Conservation (phyloP, 208 protist species). For the Acanthamoeba castellanii region DNA sequence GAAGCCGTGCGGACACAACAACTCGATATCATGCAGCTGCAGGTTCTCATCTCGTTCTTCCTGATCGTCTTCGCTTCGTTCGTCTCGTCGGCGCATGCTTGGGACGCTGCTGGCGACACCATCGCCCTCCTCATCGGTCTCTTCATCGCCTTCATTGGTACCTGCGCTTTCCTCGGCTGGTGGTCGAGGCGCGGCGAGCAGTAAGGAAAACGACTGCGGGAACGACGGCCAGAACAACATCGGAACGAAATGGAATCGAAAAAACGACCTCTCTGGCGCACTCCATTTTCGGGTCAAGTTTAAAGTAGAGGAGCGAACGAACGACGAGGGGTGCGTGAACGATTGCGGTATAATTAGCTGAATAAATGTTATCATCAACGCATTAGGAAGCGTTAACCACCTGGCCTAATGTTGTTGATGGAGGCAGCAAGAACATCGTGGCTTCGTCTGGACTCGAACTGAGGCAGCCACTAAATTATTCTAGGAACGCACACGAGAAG, state of each 20-base stretch:
- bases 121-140: slow-evolving; percentile 69
- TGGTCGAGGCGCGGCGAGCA: slow-evolving; percentile 67
- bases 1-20: neutral
- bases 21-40: neutral
- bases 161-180: slow-evolving; percentile 67
- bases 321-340: no score
- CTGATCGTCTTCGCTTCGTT: slow-evolving; percentile 55
- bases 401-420: no score
- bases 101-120: slow-evolving; percentile 72
- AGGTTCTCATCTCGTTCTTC: slow-evolving; percentile 30
- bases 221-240: neutral
- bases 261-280: no score
- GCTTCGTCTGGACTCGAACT: no score
- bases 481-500: no score
- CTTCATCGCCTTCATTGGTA: slow-evolving; percentile 68
- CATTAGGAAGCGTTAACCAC: no score
- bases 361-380: no score
- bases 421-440: no score
- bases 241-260: neutral
- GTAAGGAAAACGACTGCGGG: neutral
- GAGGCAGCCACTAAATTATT: no score
- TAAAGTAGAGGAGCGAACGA: no score
- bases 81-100: slow-evolving; percentile 58
- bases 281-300: no score
- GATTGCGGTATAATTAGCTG: no score